Percentiles rank a stretch among this genome's conserved stretches.
Evolutionary conservation across 2,329 filamentous ascomycete species (phyloP).

Genomic region (Apiospora pterosperma): DNA sequence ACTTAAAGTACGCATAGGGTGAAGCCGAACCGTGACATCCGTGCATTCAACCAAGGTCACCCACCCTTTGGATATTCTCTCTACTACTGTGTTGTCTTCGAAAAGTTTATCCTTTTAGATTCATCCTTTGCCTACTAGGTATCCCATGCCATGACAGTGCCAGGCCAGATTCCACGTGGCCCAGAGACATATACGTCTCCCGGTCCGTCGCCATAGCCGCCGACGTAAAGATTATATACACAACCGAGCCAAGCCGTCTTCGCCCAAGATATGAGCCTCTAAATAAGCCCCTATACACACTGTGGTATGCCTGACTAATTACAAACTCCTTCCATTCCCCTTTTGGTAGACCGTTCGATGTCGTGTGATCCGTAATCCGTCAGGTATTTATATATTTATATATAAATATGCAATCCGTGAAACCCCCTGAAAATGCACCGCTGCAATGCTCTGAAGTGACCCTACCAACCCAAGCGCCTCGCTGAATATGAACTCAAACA

Average conservation of each 20-base stretch:
- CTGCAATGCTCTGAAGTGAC: neutral
- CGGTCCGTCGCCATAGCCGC: neutral
- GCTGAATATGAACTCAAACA: constrained; percentile 2
- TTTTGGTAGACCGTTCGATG: neutral
- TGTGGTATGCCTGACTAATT: neutral
- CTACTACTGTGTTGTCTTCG: neutral
- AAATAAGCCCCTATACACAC: neutral
- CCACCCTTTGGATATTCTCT: neutral
- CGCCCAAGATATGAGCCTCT: neutral
- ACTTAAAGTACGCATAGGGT: neutral
- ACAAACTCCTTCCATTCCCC: neutral
- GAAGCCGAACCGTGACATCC: neutral
- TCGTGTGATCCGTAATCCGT: constrained; percentile 3
- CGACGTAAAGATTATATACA: neutral
- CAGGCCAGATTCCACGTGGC: neutral
- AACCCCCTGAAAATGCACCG: neutral
- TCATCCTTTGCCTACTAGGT: neutral
- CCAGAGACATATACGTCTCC: neutral
- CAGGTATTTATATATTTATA: no score
- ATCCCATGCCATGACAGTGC: neutral
- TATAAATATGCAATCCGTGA: neutral
- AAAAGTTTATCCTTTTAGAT: neutral
- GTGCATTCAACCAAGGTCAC: neutral
- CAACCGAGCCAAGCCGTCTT: neutral
- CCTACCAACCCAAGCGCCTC: constrained; percentile 2